phyloP scores from a whole-genome alignment of 495 filamentous ascomycete genomes.

The Neurospora terricola region DNA sequence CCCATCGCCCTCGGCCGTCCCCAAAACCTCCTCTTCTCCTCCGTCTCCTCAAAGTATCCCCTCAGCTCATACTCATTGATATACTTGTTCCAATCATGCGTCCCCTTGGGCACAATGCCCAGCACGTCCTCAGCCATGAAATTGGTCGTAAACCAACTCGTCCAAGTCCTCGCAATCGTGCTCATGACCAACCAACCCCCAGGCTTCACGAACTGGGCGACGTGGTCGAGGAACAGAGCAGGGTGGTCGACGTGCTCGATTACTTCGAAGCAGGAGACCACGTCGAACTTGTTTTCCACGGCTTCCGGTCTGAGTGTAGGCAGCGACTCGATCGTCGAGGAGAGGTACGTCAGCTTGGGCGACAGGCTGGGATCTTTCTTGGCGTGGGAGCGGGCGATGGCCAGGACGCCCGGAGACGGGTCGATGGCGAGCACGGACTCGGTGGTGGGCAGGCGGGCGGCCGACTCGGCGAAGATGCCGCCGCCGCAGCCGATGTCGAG shows the following conservation, averaged over 20 bases:
- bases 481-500: conserved; percentile 95
- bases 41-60: conserved; percentile 41
- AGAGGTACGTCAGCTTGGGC: conserved; percentile 56
- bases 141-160: conserved; percentile 84
- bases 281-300: conserved; percentile 44
- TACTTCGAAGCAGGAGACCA: conserved; percentile 87
- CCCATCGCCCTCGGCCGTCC: conserved; percentile 56
- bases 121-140: conserved; percentile 83
- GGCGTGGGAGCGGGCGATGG: conserved; percentile 67
- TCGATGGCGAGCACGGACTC: conserved; percentile 72
- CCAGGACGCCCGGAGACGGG: conserved; percentile 66
- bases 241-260: conserved; percentile 80
- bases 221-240: conserved; percentile 54
- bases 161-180: conserved; percentile 82
- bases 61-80: conserved; percentile 77
- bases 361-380: conserved; percentile 53
- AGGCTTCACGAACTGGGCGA: conserved; percentile 65
- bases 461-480: conserved; percentile 89
- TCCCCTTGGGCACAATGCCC: conserved; percentile 79
- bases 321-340: conserved; percentile 60
- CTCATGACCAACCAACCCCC: conserved; percentile 88
- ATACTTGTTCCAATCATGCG: conserved; percentile 94
- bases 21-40: conserved; percentile 31
- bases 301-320: conserved; percentile 28
- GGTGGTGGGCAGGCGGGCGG: conserved; percentile 63